A percentile compares a stretch with the other conserved stretches of the same genome.
Conservation (phyloP, 306 rosid genomes). For the Morella rubra region DNA sequence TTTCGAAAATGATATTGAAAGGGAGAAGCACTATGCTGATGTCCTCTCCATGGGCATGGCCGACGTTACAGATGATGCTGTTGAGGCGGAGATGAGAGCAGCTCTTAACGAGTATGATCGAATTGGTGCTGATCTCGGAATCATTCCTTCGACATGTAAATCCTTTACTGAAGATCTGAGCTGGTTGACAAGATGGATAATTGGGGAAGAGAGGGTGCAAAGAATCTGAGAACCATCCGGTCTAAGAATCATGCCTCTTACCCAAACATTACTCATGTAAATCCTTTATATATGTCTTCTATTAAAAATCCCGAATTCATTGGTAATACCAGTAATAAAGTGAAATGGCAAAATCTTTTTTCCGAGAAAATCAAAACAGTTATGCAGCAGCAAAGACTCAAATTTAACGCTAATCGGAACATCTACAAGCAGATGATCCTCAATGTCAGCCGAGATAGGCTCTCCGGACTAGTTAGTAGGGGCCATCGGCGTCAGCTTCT, state of each 20-base stretch:
- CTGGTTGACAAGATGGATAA: conserved; percentile 88
- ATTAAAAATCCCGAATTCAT: no score
- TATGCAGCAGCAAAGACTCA: no score
- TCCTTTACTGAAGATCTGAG: conserved; percentile 75
- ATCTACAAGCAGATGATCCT: no score
- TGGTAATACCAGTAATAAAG: no score
- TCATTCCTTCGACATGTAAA: conserved; percentile 66
- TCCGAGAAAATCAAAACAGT: no score
- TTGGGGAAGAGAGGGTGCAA: conserved; percentile 71
- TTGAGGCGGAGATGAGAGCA: conserved; percentile 77
- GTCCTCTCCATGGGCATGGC: conserved; percentile 50
- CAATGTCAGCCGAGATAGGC: no score
- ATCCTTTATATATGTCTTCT: no score
- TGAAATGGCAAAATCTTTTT: no score
- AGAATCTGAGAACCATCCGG: conserved; percentile 30
- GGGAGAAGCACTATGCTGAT: conserved; percentile 74
- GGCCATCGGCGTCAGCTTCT: no score
- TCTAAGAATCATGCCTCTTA: background rate
- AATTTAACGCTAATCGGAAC: no score
- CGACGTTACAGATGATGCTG: conserved; percentile 50
- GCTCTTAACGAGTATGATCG: conserved; percentile 75
- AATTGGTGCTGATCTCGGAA: conserved; percentile 82
- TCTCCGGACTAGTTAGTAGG: no score
- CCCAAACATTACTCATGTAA: no score
- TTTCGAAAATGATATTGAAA: conserved; percentile 57